These are phyloP conservation scores for Xenoacremonium recifei DNA, from an alignment of 2,329 filamentous ascomycete genomes.

Conservation along the genomic window DNA sequence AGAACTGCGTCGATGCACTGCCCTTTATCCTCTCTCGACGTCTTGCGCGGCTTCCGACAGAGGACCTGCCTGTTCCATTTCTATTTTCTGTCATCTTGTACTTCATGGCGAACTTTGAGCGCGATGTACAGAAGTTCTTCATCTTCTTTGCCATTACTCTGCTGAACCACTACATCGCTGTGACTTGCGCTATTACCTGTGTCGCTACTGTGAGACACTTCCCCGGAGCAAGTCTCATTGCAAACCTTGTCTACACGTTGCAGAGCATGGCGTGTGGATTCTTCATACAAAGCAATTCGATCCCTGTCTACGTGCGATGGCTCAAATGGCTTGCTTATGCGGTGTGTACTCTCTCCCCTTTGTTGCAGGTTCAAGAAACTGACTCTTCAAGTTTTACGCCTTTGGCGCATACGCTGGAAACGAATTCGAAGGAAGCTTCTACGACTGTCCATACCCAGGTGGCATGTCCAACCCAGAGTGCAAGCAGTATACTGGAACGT, in stretches of 20 bases:
- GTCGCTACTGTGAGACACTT: conserved; percentile 67
- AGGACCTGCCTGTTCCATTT: conserved; percentile 71
- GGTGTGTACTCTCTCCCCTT: conserved; percentile 33
- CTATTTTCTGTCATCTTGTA: conserved; percentile 71
- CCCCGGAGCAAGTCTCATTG: conserved; percentile 67
- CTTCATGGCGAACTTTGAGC: conserved; percentile 74
- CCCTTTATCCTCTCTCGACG: conserved; percentile 70
- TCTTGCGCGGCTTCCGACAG: conserved; percentile 65
- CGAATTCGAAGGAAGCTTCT: conserved; percentile 70
- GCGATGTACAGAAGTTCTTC: conserved; percentile 63
- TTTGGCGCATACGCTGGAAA: conserved; percentile 72
- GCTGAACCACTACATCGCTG: conserved; percentile 70
- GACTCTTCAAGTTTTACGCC: conserved; percentile 62
- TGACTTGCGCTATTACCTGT: conserved; percentile 68
- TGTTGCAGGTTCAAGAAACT: too few relatives aligned
- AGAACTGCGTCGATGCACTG: conserved; percentile 68
- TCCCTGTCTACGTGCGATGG: conserved; percentile 78
- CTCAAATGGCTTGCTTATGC: conserved; percentile 66
- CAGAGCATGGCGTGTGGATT: conserved; percentile 75
- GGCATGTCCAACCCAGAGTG: conserved; percentile 65
- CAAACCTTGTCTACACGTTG: conserved; percentile 69
- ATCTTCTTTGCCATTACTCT: conserved; percentile 69
- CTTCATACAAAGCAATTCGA: conserved; percentile 71
- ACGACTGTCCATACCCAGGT: conserved; percentile 65
- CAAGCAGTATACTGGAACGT: conserved; percentile 65